Base-by-base conservation (phyloP, 2,329 filamentous ascomycete genomes). In the Colletotrichum chlorophyti region DNA sequence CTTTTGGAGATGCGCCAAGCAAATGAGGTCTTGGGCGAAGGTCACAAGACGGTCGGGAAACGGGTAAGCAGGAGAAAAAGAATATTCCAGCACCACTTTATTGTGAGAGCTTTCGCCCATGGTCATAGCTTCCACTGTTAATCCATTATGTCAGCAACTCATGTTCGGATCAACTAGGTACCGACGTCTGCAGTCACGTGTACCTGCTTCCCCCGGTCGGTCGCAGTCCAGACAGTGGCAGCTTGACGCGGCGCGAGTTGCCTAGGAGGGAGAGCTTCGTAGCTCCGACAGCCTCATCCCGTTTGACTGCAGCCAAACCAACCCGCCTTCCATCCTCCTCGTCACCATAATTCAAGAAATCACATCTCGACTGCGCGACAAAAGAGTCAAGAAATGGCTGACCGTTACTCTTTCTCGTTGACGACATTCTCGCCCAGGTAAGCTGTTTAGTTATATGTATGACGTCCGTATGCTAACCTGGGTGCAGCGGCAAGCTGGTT, bases 351-450 rank as follows among this genome's bases (percentile, higher is more conserved):
- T 31, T 43, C 19, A 17, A 26, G 21, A 45, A 43, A 46, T 12
- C 40, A 40, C 8, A 42, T 23, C 26, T 32, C 46, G 27, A 52
- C 34, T 23, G 15, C 47, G 53, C 24, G 27, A 46, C 19, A 9
- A 19, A 52, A 52, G 17, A 54, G 27, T 45, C 62, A 69, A 71
- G 81, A 65, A 74, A 99, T 99, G 94, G 94, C 95, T 72, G 95
- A 99, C 79, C 86, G 95, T 83, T 99, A 99, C 80, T 97, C 94
- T 53, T 99, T 99, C 88, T 99, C 95, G 60, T 86, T 99, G 75
- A 99, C 95, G 65, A 99, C 95, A 65, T 99, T 99, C 89, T 98
- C 95, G 72, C 95, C 95, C 76, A 99, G 94, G 95, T 96, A 88
- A 78, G 87, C 72, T 72, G 61, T 61, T 64, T 58, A 58, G 19